phyloP scores from a whole-genome alignment of 108 stramenopile genomes.

The Cylindrotheca fusiformis region DNA sequence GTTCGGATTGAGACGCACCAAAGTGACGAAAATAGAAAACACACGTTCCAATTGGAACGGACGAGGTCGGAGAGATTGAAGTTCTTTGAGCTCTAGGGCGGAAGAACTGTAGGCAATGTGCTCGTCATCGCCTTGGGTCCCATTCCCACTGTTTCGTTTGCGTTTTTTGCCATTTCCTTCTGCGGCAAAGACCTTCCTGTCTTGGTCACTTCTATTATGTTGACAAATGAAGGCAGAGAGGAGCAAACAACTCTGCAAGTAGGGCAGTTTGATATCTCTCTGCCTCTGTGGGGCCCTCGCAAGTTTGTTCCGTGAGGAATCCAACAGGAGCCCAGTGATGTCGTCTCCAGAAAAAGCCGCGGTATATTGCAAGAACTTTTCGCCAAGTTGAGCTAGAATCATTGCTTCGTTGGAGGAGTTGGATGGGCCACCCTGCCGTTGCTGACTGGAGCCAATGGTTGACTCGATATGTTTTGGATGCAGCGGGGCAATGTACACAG shows the following conservation, averaged over 20 bases:
- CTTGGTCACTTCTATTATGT: constrained; percentile 58
- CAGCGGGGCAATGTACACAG: constrained; percentile 43
- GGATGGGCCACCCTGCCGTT: not conserved
- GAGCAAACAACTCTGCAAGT: constrained; percentile 54
- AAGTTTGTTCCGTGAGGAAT: not conserved
- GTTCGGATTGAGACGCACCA: constrained; percentile 45
- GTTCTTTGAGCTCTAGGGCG: constrained; percentile 29
- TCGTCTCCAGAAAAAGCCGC: constrained; percentile 1
- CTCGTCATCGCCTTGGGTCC: constrained; percentile 23
- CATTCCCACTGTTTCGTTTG: constrained; percentile 16
- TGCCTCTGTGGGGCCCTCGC: not conserved
- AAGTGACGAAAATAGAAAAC: constrained; percentile 58
- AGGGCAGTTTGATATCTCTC: constrained; percentile 31
- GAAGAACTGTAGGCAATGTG: constrained; percentile 47
- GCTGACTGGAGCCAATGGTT: constrained; percentile 10
- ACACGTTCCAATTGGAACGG: constrained; percentile 66
- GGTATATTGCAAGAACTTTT: not conserved
- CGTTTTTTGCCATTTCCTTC: constrained; percentile 49
- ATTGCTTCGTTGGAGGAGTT: not conserved
- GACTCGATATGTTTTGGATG: constrained; percentile 8
- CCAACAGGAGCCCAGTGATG: not conserved
- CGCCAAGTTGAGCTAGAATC: not conserved
- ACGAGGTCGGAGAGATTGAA: constrained; percentile 37
- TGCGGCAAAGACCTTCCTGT: constrained; percentile 52
- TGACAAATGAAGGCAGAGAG: constrained; percentile 75